Evolutionary conservation across 2,329 filamentous ascomycete species (phyloP), one percentile per base, ranked within the genome.

Genomic region (Verticillium longisporum): DNA sequence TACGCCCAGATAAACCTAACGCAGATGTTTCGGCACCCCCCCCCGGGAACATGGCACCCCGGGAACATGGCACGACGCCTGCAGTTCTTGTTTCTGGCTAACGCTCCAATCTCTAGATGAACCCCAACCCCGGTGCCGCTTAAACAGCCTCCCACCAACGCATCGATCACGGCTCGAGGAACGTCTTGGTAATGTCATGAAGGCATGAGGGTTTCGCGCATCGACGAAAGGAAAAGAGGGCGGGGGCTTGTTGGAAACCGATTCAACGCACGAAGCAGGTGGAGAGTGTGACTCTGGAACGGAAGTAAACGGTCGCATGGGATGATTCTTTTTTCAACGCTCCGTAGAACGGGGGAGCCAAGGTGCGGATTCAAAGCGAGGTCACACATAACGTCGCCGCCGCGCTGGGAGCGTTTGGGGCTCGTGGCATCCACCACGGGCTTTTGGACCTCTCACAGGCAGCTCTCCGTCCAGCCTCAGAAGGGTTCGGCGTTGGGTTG

Each of bases 81-180:
- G 26, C 26, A 3, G 26, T 26, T 26, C 26, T 26, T 26, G 26
- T n/a, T 15, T 50, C 14, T 50, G 10, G 15, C 41, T 50, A 18
- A 50, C 41, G 11, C 41, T n/a, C n/a, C 13, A 11, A n/a, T 36
- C 56, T 26, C 2, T 26, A 75, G 74, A 76, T 76, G 74, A 76
- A 76, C 73, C 74, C 74, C 72, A 75, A 75, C 72, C 74, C 74
- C 64, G 69, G 72, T 41, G 36, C 56, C 64, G 41, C 73, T 61
- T 76, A 75, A 74, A 64, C 68, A 61, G 61, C 57, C 41, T 61
- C 45, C 60, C 62, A 56, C 56, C 7, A 31, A 57, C 53, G 26
- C 54, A 59, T 36, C 32, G 38, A 34, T 31, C 31, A 64, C 63
- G 60, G 62, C 64, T 65, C 63, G 45, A 60, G 64, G 64, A 63